phyloP scores from a whole-genome alignment of 768 basidiomycete species.

The Xerocomellus chrysenteron region DNA sequence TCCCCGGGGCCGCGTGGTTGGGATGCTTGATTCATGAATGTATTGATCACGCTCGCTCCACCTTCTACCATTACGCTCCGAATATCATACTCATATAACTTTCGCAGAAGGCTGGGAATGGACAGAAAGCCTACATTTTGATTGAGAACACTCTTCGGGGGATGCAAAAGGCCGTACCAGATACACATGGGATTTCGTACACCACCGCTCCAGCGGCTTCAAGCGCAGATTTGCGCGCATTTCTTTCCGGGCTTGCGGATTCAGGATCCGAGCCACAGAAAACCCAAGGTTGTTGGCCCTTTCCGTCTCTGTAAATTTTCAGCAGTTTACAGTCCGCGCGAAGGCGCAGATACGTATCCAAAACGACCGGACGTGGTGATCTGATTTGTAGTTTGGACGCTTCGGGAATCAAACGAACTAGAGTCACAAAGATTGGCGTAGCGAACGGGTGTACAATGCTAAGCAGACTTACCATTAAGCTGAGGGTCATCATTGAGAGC shows the following conservation, averaged over 20 bases:
- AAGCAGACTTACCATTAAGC: constrained; percentile 70
- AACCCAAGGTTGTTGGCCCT: constrained; percentile 72
- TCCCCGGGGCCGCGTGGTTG: constrained; percentile 4
- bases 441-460: not conserved
- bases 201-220: constrained; percentile 67
- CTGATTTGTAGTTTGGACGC: constrained; percentile 34
- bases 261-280: constrained; percentile 41
- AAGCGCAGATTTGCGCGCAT: constrained; percentile 44
- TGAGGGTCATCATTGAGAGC: constrained; percentile 91
- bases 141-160: not conserved
- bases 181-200: constrained; percentile 45
- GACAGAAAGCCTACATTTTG: constrained; percentile 37
- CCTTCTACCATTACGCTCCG: constrained; percentile 93
- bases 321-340: constrained; percentile 68
- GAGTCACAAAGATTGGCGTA: not conserved
- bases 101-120: constrained; percentile 48
- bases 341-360: constrained; percentile 75
- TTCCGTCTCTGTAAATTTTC: constrained; percentile 54
- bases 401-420: constrained; percentile 58
- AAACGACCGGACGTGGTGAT: constrained; percentile 79
- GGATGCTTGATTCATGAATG: constrained; percentile 31
- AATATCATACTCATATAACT: constrained; percentile 57
- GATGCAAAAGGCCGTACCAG: constrained; percentile 32
- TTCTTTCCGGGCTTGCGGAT: constrained; percentile 13
- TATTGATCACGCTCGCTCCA: constrained; percentile 77